Conservation (phyloP, 768 basidiomycete genomes). For the Holtermanniella nyarrowii region DNA sequence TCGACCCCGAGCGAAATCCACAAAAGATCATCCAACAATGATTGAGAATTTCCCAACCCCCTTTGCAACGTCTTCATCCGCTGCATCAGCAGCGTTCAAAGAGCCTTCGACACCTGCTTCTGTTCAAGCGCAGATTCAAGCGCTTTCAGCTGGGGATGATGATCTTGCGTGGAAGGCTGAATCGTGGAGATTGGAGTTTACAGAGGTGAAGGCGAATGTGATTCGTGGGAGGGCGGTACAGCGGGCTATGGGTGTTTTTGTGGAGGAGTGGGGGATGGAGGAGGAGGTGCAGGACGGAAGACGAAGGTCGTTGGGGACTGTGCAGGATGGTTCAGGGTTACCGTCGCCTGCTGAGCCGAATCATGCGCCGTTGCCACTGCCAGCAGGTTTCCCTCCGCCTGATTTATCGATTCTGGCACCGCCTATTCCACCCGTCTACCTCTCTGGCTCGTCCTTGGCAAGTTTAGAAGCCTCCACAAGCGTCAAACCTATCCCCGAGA, state of each 20-base stretch:
- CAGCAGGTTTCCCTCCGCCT: conserved; percentile 20
- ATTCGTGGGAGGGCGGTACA: conserved; percentile 15
- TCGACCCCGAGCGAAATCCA: conserved; percentile 10
- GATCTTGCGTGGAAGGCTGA: conserved; percentile 16
- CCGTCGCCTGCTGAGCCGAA: conserved; percentile 33
- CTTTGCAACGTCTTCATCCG: neutral
- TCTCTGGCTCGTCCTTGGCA: conserved; percentile 16
- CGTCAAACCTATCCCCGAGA: conserved; percentile 17
- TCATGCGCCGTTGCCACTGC: conserved; percentile 9
- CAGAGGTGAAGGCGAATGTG: conserved; percentile 28
- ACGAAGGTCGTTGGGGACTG: conserved; percentile 5
- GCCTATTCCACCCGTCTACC: conserved; percentile 30
- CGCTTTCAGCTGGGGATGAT: conserved; percentile 31
- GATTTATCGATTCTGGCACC: conserved; percentile 29
- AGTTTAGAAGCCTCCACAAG: conserved; percentile 9
- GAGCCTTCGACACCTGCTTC: conserved; percentile 4
- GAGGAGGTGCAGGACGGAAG: conserved; percentile 17
- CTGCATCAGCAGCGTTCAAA: neutral
- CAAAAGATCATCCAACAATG: conserved; percentile 3
- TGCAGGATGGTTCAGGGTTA: conserved; percentile 16
- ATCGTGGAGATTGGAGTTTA: conserved; percentile 34
- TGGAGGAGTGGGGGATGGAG: conserved; percentile 29
- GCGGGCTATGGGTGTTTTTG: conserved; percentile 19
- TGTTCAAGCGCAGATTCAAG: conserved; percentile 26
- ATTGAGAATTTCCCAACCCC: conserved; percentile 2